phyloP scores from a whole-genome alignment of 805 yeast species.

The Myxozyma mucilagina region DNA sequence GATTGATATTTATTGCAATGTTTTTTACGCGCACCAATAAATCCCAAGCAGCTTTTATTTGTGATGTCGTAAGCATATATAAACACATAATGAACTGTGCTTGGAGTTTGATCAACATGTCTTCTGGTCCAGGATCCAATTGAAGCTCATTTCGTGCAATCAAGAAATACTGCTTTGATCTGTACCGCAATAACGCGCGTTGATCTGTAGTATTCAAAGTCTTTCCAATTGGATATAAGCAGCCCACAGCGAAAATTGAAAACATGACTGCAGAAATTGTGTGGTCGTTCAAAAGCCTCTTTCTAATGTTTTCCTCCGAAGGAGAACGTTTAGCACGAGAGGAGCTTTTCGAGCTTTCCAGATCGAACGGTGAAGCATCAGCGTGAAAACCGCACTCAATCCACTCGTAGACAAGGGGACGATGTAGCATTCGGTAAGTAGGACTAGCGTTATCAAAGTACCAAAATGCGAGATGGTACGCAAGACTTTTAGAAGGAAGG shows the following conservation, averaged over 20 bases:
- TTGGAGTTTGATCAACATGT: conserved; percentile 16
- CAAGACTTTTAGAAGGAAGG: conserved; percentile 20
- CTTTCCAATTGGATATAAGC: conserved; percentile 18
- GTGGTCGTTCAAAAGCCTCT: conserved; percentile 12
- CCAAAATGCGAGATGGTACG: conserved; percentile 15
- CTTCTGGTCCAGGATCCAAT: conserved; percentile 1
- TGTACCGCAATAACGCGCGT: conserved; percentile 7
- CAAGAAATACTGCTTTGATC: conserved; percentile 12
- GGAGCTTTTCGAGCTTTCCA: background rate
- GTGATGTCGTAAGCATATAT: conserved; percentile 18
- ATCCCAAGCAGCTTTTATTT: conserved; percentile 27
- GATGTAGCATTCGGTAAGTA: conserved; percentile 26
- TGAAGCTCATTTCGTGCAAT: conserved; percentile 23
- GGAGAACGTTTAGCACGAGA: background rate
- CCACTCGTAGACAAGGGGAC: conserved; percentile 25
- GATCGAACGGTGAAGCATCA: conserved; percentile 9
- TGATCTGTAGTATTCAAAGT: background rate
- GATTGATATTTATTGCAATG: conserved; percentile 17
- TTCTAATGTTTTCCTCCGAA: conserved; percentile 1
- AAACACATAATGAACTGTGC: conserved; percentile 24
- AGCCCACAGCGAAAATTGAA: conserved; percentile 23
- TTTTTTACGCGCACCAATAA: conserved; percentile 11
- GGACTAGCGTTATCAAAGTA: conserved; percentile 28
- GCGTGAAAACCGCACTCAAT: conserved; percentile 25
- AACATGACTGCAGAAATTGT: conserved; percentile 21